phyloP scores from a whole-genome alignment of 208 protist species.

The Wallacemonas sp. region DNA sequence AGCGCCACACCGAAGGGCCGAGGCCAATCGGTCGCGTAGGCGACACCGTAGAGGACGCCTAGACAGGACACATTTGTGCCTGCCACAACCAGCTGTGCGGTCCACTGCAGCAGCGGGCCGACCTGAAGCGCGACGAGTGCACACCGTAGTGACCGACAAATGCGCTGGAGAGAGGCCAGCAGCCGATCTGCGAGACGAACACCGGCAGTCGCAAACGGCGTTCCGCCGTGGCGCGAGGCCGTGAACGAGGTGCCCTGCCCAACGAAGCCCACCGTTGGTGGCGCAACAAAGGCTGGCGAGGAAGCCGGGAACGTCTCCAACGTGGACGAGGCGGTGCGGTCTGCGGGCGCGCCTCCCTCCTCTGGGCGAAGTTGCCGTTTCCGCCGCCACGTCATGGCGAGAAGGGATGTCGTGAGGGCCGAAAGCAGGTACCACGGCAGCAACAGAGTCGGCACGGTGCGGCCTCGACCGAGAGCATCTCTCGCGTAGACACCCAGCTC shows the following conservation, averaged over 20 bases:
- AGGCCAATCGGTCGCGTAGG: background rate
- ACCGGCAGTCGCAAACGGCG: background rate
- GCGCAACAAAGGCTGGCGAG: background rate
- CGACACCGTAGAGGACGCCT: background rate
- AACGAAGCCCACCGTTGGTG: background rate
- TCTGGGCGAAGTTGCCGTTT: background rate
- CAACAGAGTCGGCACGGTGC: background rate
- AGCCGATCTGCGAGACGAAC: background rate
- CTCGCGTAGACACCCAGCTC: conserved; percentile 6
- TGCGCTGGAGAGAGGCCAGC: background rate
- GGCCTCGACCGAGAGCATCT: background rate
- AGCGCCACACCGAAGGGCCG: background rate
- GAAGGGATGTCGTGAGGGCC: background rate
- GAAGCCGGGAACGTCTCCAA: too few relatives aligned
- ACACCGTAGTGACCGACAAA: background rate
- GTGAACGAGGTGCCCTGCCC: background rate
- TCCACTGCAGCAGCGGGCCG: background rate
- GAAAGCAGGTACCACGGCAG: conserved; percentile 6
- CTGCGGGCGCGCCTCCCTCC: too few relatives aligned
- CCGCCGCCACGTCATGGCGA: background rate
- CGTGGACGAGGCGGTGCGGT: too few relatives aligned
- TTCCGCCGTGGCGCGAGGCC: background rate
- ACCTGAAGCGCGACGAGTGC: background rate
- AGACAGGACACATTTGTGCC: conserved; percentile 4
- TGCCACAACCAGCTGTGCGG: background rate